Percentiles rank a stretch among this genome's conserved stretches.
phyloP scores from a whole-genome alignment of 139 green algal species.

The Yamagishiella unicocca region DNA sequence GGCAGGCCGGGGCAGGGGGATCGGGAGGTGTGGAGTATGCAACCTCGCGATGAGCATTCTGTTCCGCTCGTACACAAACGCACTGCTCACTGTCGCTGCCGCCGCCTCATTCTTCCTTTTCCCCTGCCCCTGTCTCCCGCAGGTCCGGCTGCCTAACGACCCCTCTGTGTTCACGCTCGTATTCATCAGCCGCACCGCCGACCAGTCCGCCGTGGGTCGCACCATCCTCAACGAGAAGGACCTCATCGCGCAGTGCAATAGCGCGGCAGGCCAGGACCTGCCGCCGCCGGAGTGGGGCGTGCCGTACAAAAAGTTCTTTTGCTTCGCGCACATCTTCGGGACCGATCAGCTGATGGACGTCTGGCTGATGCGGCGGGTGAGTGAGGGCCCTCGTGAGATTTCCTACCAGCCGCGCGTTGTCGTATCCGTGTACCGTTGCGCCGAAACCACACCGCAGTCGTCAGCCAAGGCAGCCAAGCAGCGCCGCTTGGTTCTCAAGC shows the following conservation, averaged over 20 bases:
- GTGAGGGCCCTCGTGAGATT: too few relatives aligned
- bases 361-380: slow-evolving; percentile 40
- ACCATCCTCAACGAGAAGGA: slow-evolving; percentile 43
- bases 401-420: too few relatives aligned
- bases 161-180: slow-evolving; percentile 11
- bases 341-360: slow-evolving; percentile 40
- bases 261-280: background rate
- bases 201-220: slow-evolving; percentile 33
- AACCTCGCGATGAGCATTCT: background rate
- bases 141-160: slow-evolving; percentile 4
- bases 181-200: slow-evolving; percentile 9
- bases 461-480: too few relatives aligned
- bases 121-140: background rate
- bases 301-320: slow-evolving; percentile 38
- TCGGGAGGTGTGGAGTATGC: background rate
- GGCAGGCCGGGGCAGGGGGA: background rate
- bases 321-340: slow-evolving; percentile 38
- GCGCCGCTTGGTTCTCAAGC: too few relatives aligned
- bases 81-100: background rate
- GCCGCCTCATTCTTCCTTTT: background rate
- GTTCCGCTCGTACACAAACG: background rate
- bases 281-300: slow-evolving; percentile 12
- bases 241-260: slow-evolving; percentile 11
- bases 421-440: too few relatives aligned
- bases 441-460: too few relatives aligned